phyloP scores from a whole-genome alignment of 768 basidiomycete species.

The button mushroom (Agaricus bisporus) region DNA sequence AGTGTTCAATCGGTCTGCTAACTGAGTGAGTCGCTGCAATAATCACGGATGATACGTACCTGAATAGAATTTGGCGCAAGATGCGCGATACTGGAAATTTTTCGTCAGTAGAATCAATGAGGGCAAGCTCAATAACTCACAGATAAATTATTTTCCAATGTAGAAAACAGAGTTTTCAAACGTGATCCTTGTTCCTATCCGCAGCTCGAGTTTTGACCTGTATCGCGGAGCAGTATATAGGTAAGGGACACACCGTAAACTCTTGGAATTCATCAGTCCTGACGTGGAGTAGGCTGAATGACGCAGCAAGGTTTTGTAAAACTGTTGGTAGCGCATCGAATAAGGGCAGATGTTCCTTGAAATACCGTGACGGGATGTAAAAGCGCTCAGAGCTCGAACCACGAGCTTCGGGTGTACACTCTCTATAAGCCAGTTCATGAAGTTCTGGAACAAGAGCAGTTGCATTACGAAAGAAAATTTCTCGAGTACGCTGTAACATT shows the following conservation, averaged over 20 bases:
- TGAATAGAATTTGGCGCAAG: conserved; percentile 2
- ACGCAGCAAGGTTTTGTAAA: background rate
- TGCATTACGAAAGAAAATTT: conserved; percentile 2
- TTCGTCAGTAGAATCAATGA: background rate
- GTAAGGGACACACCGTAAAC: background rate
- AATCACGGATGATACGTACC: background rate
- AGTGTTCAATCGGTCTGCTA: conserved; percentile 3
- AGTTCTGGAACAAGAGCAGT: background rate
- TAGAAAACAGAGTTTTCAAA: background rate
- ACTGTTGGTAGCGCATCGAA: background rate
- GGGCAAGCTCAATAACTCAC: background rate
- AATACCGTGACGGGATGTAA: conserved; percentile 1
- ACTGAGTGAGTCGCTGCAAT: background rate
- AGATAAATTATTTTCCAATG: background rate
- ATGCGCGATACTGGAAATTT: background rate
- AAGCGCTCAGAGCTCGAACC: background rate
- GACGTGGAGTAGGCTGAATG: background rate
- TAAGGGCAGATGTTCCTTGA: background rate
- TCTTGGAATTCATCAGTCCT: conserved; percentile 6
- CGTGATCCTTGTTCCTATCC: background rate
- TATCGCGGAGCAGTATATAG: too few species aligned
- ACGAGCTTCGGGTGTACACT: background rate
- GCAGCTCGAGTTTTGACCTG: background rate
- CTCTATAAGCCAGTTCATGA: background rate
- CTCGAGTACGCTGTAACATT: background rate